These are phyloP conservation scores for Phlyctochytrium planicorne DNA, from an alignment of 192 early-diverging fungal genomes.

Conservation along the genomic window DNA sequence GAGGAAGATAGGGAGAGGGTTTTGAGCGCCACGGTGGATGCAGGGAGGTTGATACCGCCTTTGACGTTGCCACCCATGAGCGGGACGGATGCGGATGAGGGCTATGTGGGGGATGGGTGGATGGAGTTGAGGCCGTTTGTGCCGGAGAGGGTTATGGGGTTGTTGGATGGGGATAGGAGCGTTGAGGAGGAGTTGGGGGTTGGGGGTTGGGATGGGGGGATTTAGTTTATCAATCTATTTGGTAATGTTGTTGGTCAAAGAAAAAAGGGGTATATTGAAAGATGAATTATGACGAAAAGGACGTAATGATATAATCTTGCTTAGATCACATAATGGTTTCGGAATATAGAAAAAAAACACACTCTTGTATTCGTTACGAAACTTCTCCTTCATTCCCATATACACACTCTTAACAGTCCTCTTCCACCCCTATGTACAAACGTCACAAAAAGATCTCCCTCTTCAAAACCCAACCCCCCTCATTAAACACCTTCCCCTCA, in stretches of 20 bases:
- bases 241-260: no score
- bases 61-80: not conserved
- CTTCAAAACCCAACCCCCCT: not conserved
- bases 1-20: not conserved
- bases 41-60: not conserved
- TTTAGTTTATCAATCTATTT: no score
- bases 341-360: no score
- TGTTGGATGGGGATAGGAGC: conserved; percentile 5
- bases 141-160: not conserved
- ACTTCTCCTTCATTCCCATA: no score
- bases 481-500: not conserved
- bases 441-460: not conserved
- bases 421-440: no score
- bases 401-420: no score
- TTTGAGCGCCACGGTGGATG: not conserved
- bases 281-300: no score
- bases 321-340: no score
- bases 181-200: not conserved
- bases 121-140: not conserved
- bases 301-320: no score
- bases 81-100: not conserved
- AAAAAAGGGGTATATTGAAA: no score
- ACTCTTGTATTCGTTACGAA: no score
- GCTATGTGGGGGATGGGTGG: not conserved
- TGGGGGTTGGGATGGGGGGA: not conserved